These are phyloP conservation scores for Oryza meyeriana DNA, from an alignment of 176 grass and related monocot species.

Conservation along the genomic window DNA sequence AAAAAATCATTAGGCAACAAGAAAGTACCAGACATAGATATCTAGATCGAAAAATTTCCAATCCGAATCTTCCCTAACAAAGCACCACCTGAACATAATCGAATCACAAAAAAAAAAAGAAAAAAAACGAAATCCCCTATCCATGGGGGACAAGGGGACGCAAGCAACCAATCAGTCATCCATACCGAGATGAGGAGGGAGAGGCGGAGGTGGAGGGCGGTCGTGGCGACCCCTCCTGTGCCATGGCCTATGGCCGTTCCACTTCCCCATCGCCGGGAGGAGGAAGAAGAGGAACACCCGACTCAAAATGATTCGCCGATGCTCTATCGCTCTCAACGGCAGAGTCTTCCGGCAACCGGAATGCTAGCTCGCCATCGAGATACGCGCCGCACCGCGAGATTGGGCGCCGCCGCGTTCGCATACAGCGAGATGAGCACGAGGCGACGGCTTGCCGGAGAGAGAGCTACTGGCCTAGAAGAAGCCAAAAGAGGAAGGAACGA, in stretches of 20 bases:
- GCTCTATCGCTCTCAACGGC: not conserved
- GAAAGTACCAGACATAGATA: not conserved
- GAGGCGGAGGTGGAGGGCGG: not conserved
- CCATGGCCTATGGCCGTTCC: slow-evolving; percentile 1
- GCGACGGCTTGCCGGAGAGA: not conserved
- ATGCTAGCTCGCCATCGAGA: not conserved
- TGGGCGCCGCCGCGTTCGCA: not conserved
- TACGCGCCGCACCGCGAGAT: not conserved
- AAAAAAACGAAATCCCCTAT: not conserved
- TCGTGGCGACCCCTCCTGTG: not conserved
- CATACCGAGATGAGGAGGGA: slow-evolving; percentile 26
- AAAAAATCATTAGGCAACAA: not conserved
- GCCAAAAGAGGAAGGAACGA: not conserved
- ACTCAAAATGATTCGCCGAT: not conserved
- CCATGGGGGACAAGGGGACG: not conserved
- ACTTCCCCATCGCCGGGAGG: not conserved
- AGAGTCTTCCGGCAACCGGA: not conserved
- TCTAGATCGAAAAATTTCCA: not conserved
- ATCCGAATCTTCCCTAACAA: not conserved
- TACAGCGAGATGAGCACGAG: not conserved
- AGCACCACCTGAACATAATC: not conserved
- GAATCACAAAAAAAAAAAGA: not conserved
- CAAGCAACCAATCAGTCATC: not conserved
- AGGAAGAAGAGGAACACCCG: not conserved
- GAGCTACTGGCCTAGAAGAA: not conserved